phyloP scores from a whole-genome alignment of 331 rosid genomes.

The Dryas integrifolia region DNA sequence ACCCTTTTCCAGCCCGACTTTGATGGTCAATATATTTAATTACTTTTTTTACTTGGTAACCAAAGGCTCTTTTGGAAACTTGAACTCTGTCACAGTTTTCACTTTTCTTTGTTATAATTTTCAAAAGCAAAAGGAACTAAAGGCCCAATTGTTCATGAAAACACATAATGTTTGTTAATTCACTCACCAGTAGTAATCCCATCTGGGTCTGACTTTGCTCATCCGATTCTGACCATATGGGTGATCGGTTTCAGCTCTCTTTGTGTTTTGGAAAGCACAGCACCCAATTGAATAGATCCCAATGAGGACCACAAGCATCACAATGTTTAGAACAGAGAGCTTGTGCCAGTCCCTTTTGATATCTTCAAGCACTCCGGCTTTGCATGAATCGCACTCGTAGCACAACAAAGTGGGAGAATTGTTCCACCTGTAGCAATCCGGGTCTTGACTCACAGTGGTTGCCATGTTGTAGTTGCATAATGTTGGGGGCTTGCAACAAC shows the following conservation, averaged over 20 bases:
- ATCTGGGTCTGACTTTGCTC: constrained; percentile 77
- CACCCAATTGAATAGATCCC: constrained; percentile 77
- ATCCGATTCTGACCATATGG: constrained; percentile 70
- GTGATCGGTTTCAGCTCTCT: constrained; percentile 64
- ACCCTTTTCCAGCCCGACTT: background rate
- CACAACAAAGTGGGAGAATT: constrained; percentile 64
- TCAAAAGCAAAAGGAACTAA: background rate
- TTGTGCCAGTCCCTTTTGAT: constrained; percentile 81
- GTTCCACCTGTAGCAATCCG: constrained; percentile 84
- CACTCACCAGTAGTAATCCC: constrained; percentile 83
- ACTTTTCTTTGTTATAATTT: background rate
- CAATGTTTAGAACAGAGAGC: constrained; percentile 66
- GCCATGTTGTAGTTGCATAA: constrained; percentile 62
- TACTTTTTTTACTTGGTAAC: background rate
- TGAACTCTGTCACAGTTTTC: background rate
- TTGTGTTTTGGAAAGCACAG: constrained; percentile 84
- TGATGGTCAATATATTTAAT: background rate
- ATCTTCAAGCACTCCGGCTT: constrained; percentile 81
- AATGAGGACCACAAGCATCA: constrained; percentile 64
- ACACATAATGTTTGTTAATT: background rate
- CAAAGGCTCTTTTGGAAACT: background rate
- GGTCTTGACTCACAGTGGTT: constrained; percentile 47
- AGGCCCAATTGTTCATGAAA: too few relatives aligned
- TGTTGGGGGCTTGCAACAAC: constrained; percentile 92
- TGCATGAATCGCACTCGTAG: constrained; percentile 95